These are phyloP conservation scores for Crucibulum laeve DNA, from an alignment of 768 basidiomycete genomes.

Conservation along the genomic window DNA sequence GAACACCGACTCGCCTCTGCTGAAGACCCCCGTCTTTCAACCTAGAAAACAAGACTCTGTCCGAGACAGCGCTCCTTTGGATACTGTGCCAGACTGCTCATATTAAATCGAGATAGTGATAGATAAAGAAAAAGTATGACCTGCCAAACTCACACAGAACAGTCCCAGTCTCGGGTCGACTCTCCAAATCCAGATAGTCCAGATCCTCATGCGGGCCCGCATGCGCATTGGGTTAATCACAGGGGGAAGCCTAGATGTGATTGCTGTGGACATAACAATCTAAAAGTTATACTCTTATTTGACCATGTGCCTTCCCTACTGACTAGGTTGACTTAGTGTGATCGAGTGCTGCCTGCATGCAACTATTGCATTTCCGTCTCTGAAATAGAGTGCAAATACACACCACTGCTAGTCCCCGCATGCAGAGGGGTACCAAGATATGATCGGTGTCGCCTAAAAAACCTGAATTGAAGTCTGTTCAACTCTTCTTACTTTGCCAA, in stretches of 20 bases:
- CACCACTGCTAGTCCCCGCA: slow-evolving; percentile 69
- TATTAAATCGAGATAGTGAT: not conserved
- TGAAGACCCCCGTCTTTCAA: too few species aligned
- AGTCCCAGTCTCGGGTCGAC: too few species aligned
- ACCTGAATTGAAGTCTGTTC: slow-evolving; percentile 59
- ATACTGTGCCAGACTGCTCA: not conserved
- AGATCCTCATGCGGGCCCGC: slow-evolving; percentile 62
- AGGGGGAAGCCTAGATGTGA: slow-evolving; percentile 75
- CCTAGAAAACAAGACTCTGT: too few species aligned
- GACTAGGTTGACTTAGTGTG: slow-evolving; percentile 47
- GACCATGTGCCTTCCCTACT: not conserved
- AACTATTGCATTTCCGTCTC: slow-evolving; percentile 68
- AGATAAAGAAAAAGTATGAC: not conserved
- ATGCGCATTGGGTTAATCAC: slow-evolving; percentile 72
- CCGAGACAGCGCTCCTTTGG: not conserved
- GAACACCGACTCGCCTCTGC: too few species aligned
- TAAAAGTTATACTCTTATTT: slow-evolving; percentile 46
- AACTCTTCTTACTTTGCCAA: not conserved
- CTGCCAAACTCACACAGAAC: not conserved
- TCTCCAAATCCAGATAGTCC: too few species aligned
- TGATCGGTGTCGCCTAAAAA: slow-evolving; percentile 63
- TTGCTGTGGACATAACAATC: slow-evolving; percentile 66
- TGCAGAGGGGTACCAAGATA: slow-evolving; percentile 73
- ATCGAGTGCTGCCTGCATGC: slow-evolving; percentile 65
- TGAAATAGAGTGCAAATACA: slow-evolving; percentile 66